Evolutionary conservation across 306 rosid species (phyloP).

Genomic region (Coriaria nepalensis): DNA sequence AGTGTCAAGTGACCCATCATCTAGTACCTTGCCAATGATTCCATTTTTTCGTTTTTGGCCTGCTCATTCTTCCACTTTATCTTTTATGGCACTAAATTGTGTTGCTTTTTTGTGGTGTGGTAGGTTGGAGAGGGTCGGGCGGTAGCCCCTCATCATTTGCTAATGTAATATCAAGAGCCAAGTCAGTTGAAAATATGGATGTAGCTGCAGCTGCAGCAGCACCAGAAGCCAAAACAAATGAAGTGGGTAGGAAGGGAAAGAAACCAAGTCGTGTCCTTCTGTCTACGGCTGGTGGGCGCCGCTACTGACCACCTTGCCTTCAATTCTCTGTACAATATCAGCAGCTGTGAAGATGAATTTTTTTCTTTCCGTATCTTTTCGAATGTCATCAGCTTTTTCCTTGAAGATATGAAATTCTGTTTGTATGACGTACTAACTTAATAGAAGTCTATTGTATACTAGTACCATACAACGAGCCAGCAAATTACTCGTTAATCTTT

Average conservation of each 20-base stretch:
- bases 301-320: constrained; percentile 39
- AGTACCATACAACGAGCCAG: no score
- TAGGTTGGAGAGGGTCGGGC: constrained; percentile 26
- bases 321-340: no score
- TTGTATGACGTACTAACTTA: no score
- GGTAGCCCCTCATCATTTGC: constrained; percentile 52
- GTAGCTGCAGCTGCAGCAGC: constrained; percentile 12
- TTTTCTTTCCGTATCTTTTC: no score
- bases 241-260: constrained; percentile 81
- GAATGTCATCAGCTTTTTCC: no score
- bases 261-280: constrained; percentile 63
- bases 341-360: not conserved
- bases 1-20: constrained; percentile 21
- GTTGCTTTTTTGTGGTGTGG: not conserved
- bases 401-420: no score
- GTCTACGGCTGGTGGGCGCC: constrained; percentile 83
- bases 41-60: no score
- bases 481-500: no score
- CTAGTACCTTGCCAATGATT: constrained; percentile 23
- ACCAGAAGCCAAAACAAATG: constrained; percentile 28
- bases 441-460: no score
- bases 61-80: no score
- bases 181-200: constrained; percentile 26
- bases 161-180: constrained; percentile 49
- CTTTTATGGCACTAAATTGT: no score